Evolutionary conservation across 2,329 filamentous ascomycete genomes (phyloP).

Genomic region (Nectriaceae sp.): DNA sequence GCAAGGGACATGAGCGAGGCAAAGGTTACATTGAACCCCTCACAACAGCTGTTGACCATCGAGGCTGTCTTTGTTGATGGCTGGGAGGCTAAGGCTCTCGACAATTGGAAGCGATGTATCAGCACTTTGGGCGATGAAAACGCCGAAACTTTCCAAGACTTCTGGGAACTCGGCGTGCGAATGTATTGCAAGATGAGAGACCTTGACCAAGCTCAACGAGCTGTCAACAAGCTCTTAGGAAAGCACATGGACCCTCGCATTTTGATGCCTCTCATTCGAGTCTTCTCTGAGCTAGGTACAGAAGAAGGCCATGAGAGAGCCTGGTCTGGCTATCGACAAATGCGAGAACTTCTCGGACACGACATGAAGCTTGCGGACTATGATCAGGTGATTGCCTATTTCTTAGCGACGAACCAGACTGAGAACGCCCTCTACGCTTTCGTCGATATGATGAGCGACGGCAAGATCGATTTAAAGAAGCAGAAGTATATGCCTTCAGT

Average conservation of each 20-base stretch:
- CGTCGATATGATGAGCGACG: conserved; percentile 83
- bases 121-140: conserved; percentile 50
- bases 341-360: conserved; percentile 61
- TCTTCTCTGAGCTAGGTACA: conserved; percentile 57
- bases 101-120: conserved; percentile 63
- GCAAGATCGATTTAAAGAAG: conserved; percentile 50
- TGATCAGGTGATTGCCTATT: conserved; percentile 70
- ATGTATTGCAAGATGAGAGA: conserved; percentile 63
- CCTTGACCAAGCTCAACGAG: conserved; percentile 58
- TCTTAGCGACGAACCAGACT: conserved; percentile 66
- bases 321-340: conserved; percentile 66
- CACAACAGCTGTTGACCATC: conserved; percentile 67
- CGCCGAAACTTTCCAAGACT: conserved; percentile 50
- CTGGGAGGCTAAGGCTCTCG: conserved; percentile 59
- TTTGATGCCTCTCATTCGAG: conserved; percentile 68
- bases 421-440: conserved; percentile 75
- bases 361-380: conserved; percentile 73
- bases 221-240: conserved; percentile 55
- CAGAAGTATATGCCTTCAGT: conserved; percentile 47
- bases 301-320: conserved; percentile 55
- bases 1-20: conserved; percentile 66
- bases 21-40: conserved; percentile 53
- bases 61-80: conserved; percentile 68
- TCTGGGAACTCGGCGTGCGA: conserved; percentile 66
- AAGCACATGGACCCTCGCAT: conserved; percentile 55